Conservation (phyloP, 2,329 filamentous ascomycete species). For the Periconia macrospinosa region DNA sequence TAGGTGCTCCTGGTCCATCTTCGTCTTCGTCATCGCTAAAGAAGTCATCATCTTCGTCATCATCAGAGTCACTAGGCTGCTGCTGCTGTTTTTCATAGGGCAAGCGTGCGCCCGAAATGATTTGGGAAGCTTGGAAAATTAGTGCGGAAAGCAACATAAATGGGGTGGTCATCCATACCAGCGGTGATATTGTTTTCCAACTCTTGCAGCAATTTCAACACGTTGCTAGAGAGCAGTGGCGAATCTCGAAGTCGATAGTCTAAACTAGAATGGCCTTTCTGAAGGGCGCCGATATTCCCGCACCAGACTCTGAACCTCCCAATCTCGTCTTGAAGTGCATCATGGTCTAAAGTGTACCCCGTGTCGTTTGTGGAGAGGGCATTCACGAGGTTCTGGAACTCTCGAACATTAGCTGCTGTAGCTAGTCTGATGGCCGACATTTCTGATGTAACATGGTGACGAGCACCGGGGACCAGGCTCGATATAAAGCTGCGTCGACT, state of each 20-base stretch:
- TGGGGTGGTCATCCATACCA: constrained; percentile 4
- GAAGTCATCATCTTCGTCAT: constrained; percentile 29
- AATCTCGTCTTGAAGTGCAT: constrained; percentile 39
- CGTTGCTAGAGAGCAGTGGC: constrained; percentile 35
- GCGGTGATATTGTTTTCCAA: constrained; percentile 34
- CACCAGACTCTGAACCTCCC: constrained; percentile 42
- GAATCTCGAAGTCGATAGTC: constrained; percentile 43
- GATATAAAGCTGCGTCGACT: not conserved
- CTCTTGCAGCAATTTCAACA: constrained; percentile 37
- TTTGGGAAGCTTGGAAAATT: constrained; percentile 18
- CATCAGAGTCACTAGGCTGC: constrained; percentile 15
- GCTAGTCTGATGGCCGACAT: constrained; percentile 31
- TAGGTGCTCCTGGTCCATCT: constrained; percentile 19
- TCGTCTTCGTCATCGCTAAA: constrained; percentile 33
- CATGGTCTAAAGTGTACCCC: constrained; percentile 24
- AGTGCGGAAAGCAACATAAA: not conserved
- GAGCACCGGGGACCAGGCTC: not conserved
- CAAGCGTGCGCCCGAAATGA: constrained; percentile 31
- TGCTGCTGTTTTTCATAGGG: constrained; percentile 36
- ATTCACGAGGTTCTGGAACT: constrained; percentile 28
- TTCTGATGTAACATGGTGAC: constrained; percentile 2
- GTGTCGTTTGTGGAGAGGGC: constrained; percentile 19
- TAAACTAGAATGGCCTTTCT: constrained; percentile 41
- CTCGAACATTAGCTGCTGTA: constrained; percentile 31
- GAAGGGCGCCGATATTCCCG: constrained; percentile 39